phyloP scores from a whole-genome alignment of 306 rosid genomes.

The Vicia sativa region DNA sequence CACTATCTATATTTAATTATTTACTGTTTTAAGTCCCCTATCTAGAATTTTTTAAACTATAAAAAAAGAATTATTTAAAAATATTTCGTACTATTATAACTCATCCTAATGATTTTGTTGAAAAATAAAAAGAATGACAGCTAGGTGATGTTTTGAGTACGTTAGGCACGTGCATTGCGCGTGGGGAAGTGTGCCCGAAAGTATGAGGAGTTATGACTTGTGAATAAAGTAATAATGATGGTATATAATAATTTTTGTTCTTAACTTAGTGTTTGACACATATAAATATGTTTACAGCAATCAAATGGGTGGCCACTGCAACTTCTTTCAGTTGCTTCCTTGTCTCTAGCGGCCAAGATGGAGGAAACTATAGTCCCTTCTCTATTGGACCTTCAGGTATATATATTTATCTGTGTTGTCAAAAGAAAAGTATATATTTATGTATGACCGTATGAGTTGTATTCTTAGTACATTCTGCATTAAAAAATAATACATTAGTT shows the following conservation, averaged over 20 bases:
- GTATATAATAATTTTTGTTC: conserved; percentile 5
- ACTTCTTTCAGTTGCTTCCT: conserved; percentile 86
- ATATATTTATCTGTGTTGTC: neutral
- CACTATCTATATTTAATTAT: neutral
- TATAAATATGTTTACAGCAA: conserved; percentile 53
- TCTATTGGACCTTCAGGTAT: conserved; percentile 90
- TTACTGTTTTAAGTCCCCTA: neutral
- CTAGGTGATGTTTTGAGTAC: conserved; percentile 19
- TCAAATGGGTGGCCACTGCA: conserved; percentile 91
- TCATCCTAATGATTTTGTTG: neutral
- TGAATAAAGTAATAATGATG: conserved; percentile 18
- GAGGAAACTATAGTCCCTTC: conserved; percentile 95
- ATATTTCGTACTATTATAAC: neutral
- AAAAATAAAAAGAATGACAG: conserved; percentile 12
- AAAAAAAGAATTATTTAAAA: neutral
- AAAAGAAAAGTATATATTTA: no score
- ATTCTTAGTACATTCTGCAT: neutral
- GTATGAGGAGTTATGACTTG: conserved; percentile 29
- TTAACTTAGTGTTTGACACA: conserved; percentile 23
- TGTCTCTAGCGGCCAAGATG: conserved; percentile 98
- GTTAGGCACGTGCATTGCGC: conserved; percentile 46
- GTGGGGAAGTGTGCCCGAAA: conserved; percentile 38
- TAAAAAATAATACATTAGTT: conserved; percentile 1
- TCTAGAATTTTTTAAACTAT: neutral
- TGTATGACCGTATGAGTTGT: no score